These are phyloP conservation scores for Scleroderma citrinum DNA, from an alignment of 768 basidiomycete species.

Conservation along the genomic window DNA sequence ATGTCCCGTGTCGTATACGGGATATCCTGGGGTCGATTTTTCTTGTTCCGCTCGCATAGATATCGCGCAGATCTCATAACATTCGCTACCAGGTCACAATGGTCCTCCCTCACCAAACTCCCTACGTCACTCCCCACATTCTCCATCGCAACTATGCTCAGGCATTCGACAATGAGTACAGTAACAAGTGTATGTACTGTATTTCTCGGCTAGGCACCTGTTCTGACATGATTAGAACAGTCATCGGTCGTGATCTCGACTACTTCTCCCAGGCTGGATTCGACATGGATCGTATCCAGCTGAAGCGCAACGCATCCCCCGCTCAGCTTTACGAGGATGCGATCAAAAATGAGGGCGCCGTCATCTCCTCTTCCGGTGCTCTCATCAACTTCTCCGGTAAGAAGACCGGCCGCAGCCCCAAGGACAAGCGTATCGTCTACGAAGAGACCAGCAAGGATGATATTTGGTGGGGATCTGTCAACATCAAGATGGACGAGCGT, in stretches of 20 bases:
- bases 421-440: slow-evolving; percentile 99
- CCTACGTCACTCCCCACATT: slow-evolving; percentile 86
- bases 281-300: slow-evolving; percentile 95
- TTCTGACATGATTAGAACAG: slow-evolving; percentile 36
- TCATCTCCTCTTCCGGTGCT: slow-evolving; percentile 93
- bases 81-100: slow-evolving; percentile 34
- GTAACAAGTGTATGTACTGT: slow-evolving; percentile 52
- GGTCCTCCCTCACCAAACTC: slow-evolving; percentile 68
- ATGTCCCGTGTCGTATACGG: neutral
- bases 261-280: slow-evolving; percentile 99
- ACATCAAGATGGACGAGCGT: slow-evolving; percentile 99
- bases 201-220: neutral
- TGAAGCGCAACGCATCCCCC: slow-evolving; percentile 89
- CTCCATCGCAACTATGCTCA: slow-evolving; percentile 84
- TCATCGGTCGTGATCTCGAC: slow-evolving; percentile 89
- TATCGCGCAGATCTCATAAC: neutral
- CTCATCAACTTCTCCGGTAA: slow-evolving; percentile 99
- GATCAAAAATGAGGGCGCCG: slow-evolving; percentile 96
- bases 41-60: neutral
- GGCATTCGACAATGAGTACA: slow-evolving; percentile 57
- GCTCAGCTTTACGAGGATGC: slow-evolving; percentile 96
- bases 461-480: slow-evolving; percentile 99
- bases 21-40: neutral
- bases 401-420: slow-evolving; percentile 96
- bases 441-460: slow-evolving; percentile 96